phyloP scores from a whole-genome alignment of 2,329 filamentous ascomycete species.

The Lecanicillium sp. region DNA sequence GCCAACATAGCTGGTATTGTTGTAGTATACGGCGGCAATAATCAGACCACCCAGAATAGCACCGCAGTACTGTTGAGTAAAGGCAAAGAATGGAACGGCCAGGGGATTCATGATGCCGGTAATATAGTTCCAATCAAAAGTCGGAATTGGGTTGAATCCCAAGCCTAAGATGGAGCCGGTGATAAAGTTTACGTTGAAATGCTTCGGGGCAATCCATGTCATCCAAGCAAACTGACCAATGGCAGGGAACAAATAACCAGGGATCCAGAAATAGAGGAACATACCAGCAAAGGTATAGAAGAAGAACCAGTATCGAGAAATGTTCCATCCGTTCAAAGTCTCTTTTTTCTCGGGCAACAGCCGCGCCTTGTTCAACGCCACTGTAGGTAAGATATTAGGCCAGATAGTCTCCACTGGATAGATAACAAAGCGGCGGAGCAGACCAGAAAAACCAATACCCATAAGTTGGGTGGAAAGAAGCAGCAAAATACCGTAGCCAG shows the following conservation, averaged over 20 bases:
- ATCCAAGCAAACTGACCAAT: slow-evolving; percentile 37
- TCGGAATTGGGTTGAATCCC: slow-evolving; percentile 34
- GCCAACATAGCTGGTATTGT: slow-evolving; percentile 33
- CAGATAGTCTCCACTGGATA: slow-evolving; percentile 26
- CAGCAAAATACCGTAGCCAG: slow-evolving; percentile 23
- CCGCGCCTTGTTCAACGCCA: slow-evolving; percentile 25
- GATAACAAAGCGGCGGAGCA: slow-evolving; percentile 23
- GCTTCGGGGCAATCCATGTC: slow-evolving; percentile 36
- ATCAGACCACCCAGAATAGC: slow-evolving; percentile 2
- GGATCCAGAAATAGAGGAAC: slow-evolving; percentile 38
- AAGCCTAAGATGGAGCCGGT: slow-evolving; percentile 26
- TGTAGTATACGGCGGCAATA: slow-evolving; percentile 9
- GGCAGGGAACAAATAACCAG: slow-evolving; percentile 32
- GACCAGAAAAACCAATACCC: slow-evolving; percentile 23
- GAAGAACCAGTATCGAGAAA: slow-evolving; percentile 33
- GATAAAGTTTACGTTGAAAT: slow-evolving; percentile 29
- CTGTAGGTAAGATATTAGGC: slow-evolving; percentile 22
- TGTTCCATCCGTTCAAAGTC: slow-evolving; percentile 31
- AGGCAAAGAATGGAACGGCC: slow-evolving; percentile 1
- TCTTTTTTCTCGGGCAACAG: slow-evolving; percentile 26
- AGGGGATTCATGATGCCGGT: slow-evolving; percentile 4
- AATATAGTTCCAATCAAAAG: slow-evolving; percentile 33
- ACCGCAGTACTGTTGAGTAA: slow-evolving; percentile 5
- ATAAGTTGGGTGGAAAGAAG: slow-evolving; percentile 23
- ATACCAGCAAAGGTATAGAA: slow-evolving; percentile 26